Base-by-base conservation (phyloP, 2,329 filamentous ascomycete genomes). In the Aspergillus bombycis region DNA sequence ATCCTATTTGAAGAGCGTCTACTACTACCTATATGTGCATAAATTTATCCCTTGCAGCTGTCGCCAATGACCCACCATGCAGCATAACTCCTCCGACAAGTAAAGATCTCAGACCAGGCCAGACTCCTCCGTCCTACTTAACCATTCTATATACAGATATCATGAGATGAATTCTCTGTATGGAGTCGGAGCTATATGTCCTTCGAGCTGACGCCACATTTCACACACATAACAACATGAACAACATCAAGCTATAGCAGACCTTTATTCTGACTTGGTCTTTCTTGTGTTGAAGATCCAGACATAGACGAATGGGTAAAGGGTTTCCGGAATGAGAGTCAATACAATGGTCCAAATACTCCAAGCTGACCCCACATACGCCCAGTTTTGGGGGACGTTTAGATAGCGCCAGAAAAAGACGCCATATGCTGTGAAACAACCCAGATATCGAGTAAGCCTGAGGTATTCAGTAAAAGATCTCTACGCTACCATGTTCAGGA, bases 331-430 rank as follows among this genome's bases (percentile, higher is more conserved):
- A 58, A 70, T n/a, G 6, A 70, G 48, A 19, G 68, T 69, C 21
- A 61, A 53, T 19, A 68, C 55, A 38, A 70, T 67, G 48, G 66
- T 65, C 60, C 54, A 62, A 21, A 68, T 62, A 43, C 68, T 70
- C 68, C 60, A 67, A 6, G 63, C 53, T 19, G 65, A 69, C 3
- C 59, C 66, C 46, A 70, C 67, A 64, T 69, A 70, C 4, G 41
- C 58, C 68, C 68, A 70, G 7, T 70, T 70, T 54, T 66, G 57
- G 6, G 68, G 68, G 3, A 70, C 56, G 36, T 70, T 69, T 30
- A 63, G 60, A 52, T 70, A 70, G 1, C 67, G 57, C 68, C 68
- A 69, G 58, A 67, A 56, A 23, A 70, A 70, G 12, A 70, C 67
- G 2, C 65, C 68, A 38, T 70, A 70, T 4, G 68, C 68, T 2